Evolutionary conservation across 2,329 filamentous ascomycete genomes (phyloP).

Genomic region (Neofusicoccum sp.): DNA sequence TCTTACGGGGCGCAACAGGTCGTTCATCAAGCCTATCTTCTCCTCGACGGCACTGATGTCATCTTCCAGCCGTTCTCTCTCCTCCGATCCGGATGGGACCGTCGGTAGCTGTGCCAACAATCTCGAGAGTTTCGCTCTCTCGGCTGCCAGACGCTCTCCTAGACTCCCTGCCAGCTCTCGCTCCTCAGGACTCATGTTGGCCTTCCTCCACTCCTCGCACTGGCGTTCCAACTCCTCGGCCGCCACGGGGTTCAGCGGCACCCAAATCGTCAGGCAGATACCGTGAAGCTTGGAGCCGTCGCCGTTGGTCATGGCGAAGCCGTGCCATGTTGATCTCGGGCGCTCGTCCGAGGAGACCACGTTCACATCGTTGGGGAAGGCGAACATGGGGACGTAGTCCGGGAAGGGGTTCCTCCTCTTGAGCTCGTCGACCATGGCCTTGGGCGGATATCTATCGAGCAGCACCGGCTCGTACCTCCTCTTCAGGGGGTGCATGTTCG

Average conservation of each 20-base stretch:
- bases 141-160: constrained; percentile 81
- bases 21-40: constrained; percentile 95
- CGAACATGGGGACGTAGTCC: constrained; percentile 99
- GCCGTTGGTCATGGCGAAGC: constrained; percentile 95
- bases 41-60: constrained; percentile 95
- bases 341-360: constrained; percentile 94
- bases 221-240: constrained; percentile 79
- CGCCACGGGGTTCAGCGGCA: constrained; percentile 77
- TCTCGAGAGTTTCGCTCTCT: constrained; percentile 87
- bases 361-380: constrained; percentile 96
- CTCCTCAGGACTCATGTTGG: constrained; percentile 87
- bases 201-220: constrained; percentile 54
- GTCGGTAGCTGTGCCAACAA: constrained; percentile 81
- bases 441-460: constrained; percentile 89
- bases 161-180: constrained; percentile 89
- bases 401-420: constrained; percentile 84
- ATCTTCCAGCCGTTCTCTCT: constrained; percentile 84
- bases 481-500: constrained; percentile 94
- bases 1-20: constrained; percentile 86
- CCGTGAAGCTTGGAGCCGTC: constrained; percentile 92
- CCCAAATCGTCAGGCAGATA: constrained; percentile 90
- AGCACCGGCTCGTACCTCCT: constrained; percentile 95
- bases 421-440: constrained; percentile 77
- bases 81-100: constrained; percentile 76
- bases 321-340: constrained; percentile 96